phyloP scores from a whole-genome alignment of 179 eudicot species.

The Sideroxylon spinosum region DNA sequence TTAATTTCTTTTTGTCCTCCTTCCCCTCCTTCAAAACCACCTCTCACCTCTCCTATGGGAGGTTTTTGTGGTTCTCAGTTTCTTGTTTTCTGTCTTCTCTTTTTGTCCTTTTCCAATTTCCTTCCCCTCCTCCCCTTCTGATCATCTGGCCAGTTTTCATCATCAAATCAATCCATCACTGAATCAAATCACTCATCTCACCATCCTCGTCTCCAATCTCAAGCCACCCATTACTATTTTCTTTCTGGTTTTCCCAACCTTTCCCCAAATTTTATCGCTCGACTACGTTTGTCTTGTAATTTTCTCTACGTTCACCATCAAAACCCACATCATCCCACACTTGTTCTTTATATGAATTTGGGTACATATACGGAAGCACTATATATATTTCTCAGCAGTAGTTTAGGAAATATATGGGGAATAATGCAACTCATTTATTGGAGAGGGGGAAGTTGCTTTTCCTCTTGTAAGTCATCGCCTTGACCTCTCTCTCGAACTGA shows the following conservation, averaged over 20 bases:
- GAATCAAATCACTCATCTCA: not conserved
- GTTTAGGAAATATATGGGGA: constrained; percentile 7
- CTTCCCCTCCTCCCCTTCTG: not conserved
- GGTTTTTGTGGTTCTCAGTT: constrained; percentile 22
- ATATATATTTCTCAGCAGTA: not conserved
- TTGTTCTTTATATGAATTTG: not conserved
- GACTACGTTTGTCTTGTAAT: not conserved
- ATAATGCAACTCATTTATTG: not conserved
- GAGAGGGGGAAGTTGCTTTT: constrained; percentile 24
- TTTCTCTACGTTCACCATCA: not conserved
- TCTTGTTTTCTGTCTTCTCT: not conserved
- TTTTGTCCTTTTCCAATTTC: not conserved
- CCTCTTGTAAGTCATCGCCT: constrained; percentile 11
- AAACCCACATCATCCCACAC: not conserved
- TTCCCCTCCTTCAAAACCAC: constrained; percentile 14
- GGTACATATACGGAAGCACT: no score
- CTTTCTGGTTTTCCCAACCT: not conserved
- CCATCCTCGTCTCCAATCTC: not conserved
- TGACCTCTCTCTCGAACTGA: constrained; percentile 9
- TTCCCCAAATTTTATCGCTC: not conserved
- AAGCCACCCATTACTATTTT: not conserved
- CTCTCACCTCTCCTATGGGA: constrained; percentile 20
- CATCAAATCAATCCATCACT: not conserved
- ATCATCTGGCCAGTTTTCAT: not conserved
- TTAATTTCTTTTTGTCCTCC: not conserved